Base-by-base conservation (phyloP, 257 asterid genomes). In the Scutellaria barbata region DNA sequence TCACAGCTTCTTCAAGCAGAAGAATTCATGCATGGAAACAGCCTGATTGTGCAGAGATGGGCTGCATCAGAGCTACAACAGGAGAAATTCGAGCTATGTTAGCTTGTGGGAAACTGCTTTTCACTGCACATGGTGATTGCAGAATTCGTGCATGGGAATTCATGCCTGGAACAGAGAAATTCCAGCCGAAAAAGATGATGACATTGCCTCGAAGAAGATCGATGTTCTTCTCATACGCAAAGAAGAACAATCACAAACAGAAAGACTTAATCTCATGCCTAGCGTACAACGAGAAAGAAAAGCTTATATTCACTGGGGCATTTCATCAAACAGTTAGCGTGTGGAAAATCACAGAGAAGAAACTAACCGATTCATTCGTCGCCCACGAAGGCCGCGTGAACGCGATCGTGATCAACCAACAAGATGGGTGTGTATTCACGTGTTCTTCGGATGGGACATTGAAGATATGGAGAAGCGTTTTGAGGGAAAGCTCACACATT, bases 21-120 rank as follows among this genome's bases (percentile, higher is more conserved):
- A 78, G 85, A 63, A 82, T 86, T 79, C 85, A 84, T 63, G 92
- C 89, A 8, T 86, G 89, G 92, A 84, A 75, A 59, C 83, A 57
- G 16, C 92, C 89, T 33, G 83, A 86, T 59, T 86, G 92, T 77
- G 63, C 73, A 6, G 92, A 86, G 43, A 75, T 82, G 76, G 89
- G 92, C 33, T 76, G 17, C 45, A 80, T 82, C 39, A 84, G 74
- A 61, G 77, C 86, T 47, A 78, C 75, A 18, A 55, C 64, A 22
- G 87, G 89, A 3, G 87, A 80, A 22, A 72, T 82, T 74, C 78
- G 86, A 69, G 85, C 86, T 40, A 76, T 82, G 68, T 76, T 79
- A 30, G 87, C 85, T 47, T 58, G 68, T 13, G 87, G 81, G 4
- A 82, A 70, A 10, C 20, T 80, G 54, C 81, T 84, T 12, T 84